Evolutionary conservation across 768 basidiomycete species (phyloP), one percentile per base, ranked within the genome.

Genomic region (Trametes cinnabarina): DNA sequence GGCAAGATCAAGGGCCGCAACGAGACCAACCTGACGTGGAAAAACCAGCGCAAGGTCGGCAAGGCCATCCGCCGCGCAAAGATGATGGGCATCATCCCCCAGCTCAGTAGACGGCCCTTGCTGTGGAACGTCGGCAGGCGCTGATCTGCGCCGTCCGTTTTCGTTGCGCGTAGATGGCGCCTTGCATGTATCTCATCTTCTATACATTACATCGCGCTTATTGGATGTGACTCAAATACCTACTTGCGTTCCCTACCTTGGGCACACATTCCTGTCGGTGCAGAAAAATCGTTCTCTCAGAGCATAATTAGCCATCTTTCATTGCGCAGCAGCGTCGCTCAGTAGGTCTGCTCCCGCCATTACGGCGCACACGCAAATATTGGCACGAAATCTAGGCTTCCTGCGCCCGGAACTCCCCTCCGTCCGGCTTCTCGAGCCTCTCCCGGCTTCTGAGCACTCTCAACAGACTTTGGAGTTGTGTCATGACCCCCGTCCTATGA

Each of bases 21-120:
- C 9, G 68, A 80, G 28, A 95, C 92, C 0, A 75, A 79, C 6
- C 76, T 98, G 43, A 93, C 94, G 2, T 80, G 84, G 72, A 86
- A 85, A 73, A 88, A 76, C 53, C 95, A 97, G 71, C 81, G 92
- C 42, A 78, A 79, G 59, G 64, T 97, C 4, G 89, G 84, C 58
- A 93, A 93, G 73, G 90, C 94, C 42, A 87, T 97, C 57, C 85
- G 90, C 43, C 77, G 95, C 58, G 90, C 95, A 57, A 91, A 88
- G 74, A 87, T 87, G 80, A 94, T 96, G 90, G 95, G 95, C 39
- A 69, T 92, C 55, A 82, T 96, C 51, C 89, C 92, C 4, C 62
- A 75, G 22, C 63, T 65, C 48, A 68, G 67, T 50, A 63, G 50
- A 41, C 55, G 61, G 47, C 35, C 48, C 12, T 46, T 62, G 20